Evolutionary conservation across 192 early-diverging fungal genomes (phyloP).

Genomic region (Lunasporangiospora selenospora): DNA sequence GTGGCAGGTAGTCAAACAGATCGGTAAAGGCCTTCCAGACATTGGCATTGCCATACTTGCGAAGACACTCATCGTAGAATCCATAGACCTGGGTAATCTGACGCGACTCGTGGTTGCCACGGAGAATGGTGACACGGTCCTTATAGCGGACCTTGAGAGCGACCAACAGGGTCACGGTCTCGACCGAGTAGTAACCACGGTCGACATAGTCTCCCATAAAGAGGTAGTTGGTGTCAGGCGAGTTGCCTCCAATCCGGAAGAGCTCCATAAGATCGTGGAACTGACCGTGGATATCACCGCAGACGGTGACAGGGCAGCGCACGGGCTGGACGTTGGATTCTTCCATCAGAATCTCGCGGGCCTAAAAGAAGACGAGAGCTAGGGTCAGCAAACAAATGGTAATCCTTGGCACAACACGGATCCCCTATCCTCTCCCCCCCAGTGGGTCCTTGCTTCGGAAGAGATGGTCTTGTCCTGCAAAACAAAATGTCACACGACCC

Average conservation of each 20-base stretch:
- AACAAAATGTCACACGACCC: too few relatives aligned
- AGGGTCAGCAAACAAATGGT: background rate
- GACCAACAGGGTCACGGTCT: conserved; percentile 95
- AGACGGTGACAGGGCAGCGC: conserved; percentile 97
- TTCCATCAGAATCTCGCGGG: conserved; percentile 94
- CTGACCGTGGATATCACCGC: conserved; percentile 99
- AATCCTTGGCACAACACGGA: background rate
- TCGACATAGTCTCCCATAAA: conserved; percentile 99
- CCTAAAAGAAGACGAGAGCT: conserved; percentile 39
- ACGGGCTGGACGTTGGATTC: conserved; percentile 99
- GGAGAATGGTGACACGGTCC: conserved; percentile 93
- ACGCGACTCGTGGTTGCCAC: conserved; percentile 98
- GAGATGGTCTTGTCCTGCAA: too few relatives aligned
- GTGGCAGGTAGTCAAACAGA: conserved; percentile 95
- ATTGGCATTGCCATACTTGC: conserved; percentile 98
- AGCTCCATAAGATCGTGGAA: conserved; percentile 98
- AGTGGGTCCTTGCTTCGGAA: background rate
- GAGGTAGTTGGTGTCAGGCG: conserved; percentile 97
- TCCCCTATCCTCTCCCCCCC: background rate
- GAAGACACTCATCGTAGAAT: conserved; percentile 98
- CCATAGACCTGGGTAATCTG: conserved; percentile 99
- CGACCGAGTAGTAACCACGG: conserved; percentile 98
- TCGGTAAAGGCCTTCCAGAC: conserved; percentile 99
- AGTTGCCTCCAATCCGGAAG: conserved; percentile 95
- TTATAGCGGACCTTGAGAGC: conserved; percentile 94